Base-by-base conservation (phyloP, 1,284 basidiomycete species). In the Flammula alnicola region DNA sequence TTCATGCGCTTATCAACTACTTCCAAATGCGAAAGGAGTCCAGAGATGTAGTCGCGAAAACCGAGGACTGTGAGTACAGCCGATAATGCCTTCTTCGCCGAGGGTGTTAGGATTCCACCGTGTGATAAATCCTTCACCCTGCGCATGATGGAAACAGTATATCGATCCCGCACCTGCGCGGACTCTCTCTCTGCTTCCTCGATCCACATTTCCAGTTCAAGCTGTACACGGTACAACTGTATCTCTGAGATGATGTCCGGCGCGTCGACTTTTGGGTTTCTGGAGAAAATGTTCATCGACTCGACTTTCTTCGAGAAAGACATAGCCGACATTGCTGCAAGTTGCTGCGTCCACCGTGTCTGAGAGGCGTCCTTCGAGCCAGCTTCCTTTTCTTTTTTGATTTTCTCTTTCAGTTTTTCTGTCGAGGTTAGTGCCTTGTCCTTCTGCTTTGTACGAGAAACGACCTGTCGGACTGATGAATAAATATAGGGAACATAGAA, bases 161-260 rank as follows among this genome's bases (percentile, higher is more conserved):
- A 75, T 37, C 58, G 62, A 58, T 86, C 83, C 31, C 73, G 69
- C 23, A 71, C 61, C 3, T 55, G 41, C 1, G 63, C 49, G 1
- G 68, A 65, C 7, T 76, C 74, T 3, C 60, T 67, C 4, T 68
- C 58, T 2, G 68, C 46, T 43, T 80, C 72, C 19, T 70, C 70
- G 32, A 81, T 72, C 86, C 85, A 88, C 27, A 61, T 56, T 30
- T 61, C 58, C 26, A 86, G 65, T 45, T 77, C 68, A 3, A 84
- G 70, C 52, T 87, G 72, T 26, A 88, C 57, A 1, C 68, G 68
- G 59, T 75, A 86, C 2, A 86, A 60, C 2, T 68, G 67, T 41
- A 81, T 69, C 60, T 86, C 83, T 3, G 74, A 65, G 0, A 68
- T 66, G n/a, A 84, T 66, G 55, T 69, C 68, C 0, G 72, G 71